These are phyloP conservation scores for Sclerotinia spermophila DNA, from an alignment of 2,329 filamentous ascomycete genomes.

Conservation along the genomic window DNA sequence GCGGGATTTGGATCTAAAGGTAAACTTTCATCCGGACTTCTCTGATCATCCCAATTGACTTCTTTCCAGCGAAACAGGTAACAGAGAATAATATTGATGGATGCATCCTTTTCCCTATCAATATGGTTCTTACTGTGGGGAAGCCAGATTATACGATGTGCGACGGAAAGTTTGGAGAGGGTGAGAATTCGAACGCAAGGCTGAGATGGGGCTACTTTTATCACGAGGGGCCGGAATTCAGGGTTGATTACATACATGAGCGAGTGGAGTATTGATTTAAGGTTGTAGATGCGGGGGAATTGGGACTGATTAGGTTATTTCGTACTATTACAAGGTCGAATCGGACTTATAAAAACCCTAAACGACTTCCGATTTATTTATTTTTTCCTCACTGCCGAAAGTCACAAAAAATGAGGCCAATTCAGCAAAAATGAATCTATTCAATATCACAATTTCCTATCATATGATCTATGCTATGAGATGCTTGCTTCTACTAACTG, in stretches of 20 bases:
- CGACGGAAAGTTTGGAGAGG: not conserved
- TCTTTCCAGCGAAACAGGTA: not conserved
- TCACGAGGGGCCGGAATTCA: conserved; percentile 19
- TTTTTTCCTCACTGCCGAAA: too few relatives aligned
- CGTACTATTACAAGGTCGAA: too few relatives aligned
- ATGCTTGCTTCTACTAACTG: too few relatives aligned
- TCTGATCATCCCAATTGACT: not conserved
- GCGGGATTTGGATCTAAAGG: conserved; percentile 15
- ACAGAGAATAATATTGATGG: conserved; percentile 6
- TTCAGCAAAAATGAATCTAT: too few relatives aligned
- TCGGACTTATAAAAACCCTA: too few relatives aligned
- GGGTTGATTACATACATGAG: conserved; percentile 21
- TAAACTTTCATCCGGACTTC: not conserved
- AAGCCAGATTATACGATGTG: not conserved
- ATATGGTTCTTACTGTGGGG: conserved; percentile 7
- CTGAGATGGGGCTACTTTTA: conserved; percentile 17
- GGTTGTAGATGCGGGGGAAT: too few relatives aligned
- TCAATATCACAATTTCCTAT: too few relatives aligned
- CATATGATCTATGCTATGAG: too few relatives aligned
- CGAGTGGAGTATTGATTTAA: conserved; percentile 16
- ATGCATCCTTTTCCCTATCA: not conserved
- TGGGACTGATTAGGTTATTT: too few relatives aligned
- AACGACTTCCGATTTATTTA: too few relatives aligned
- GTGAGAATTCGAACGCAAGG: not conserved
- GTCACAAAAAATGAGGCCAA: too few relatives aligned